Evolutionary conservation across 306 rosid species (phyloP), one percentile per base, ranked within the genome.

Genomic region (Sesbania bispinosa): DNA sequence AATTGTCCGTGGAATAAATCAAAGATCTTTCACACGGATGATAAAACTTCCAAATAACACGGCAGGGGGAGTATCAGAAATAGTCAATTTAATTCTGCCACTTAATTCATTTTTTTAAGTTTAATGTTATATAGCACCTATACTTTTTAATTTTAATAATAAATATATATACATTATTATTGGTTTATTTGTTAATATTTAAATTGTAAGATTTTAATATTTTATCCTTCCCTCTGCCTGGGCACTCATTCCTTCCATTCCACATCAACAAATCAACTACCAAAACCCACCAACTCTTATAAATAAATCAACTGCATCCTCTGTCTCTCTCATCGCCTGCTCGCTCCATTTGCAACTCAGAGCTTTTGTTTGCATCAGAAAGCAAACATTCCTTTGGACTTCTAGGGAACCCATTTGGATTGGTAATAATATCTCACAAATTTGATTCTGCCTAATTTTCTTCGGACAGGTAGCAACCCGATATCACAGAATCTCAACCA

Each of bases 281-380:
- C 75, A 3, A 67, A 73, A 36, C 67, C 61, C 83, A 73, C 79
- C 79, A 79, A 74, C 83, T 58, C 79, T 26, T 79, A 67, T 61
- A 73, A 48, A 73, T 79, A 79, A 52, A 65, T 43, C 6, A 65
- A 38, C 2, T 47, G 24, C 5, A n/a, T 77, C 27, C 29, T 20
- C 47, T 35, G 19, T 51, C 51, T n/a, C 58, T 67, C 59, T 58
- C 73, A 33, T 19, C 29, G 13, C 19, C 63, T 23, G 27, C 79
- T 71, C 50, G 53, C 79, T 74, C 62, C 76, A 27, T 64, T 45
- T 19, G 52, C 58, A 62, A 7, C 64, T 36, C 1, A 5, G 14
- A 10, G 35, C 19, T 1, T 8, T 41, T 50, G 47, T 35, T 79
- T 65, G 1, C 74, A 38, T 73, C 75, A 73, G 69, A 36, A 57